Base-by-base conservation (phyloP, 1,284 basidiomycete genomes). In the Cutaneotrichosporon sp. region DNA sequence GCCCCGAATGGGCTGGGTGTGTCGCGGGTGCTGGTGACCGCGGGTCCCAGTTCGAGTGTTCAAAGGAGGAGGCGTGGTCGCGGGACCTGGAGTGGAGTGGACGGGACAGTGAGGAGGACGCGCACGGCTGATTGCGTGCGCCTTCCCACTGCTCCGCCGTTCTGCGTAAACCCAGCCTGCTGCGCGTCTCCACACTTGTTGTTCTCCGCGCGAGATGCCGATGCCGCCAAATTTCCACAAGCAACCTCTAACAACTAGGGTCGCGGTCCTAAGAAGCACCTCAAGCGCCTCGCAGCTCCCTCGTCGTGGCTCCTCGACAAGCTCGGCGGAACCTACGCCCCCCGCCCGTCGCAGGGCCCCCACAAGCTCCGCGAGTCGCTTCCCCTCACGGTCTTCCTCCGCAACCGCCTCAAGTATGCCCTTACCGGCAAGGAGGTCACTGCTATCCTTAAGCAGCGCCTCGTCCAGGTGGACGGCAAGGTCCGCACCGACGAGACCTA, bases 231-330 rank as follows among this genome's bases (percentile, higher is more conserved):
- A 52, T 49, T 55, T 55, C 21, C 38, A 21, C 34, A 3, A 21
- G 10, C 14, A 18, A 9, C 40, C 30, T 53, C 64, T 65, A 55
- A 68, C 57, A 16, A 18, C n/a, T 74, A 93, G 92, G 92, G 87
- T 80, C 89, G 95, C 83, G 96, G 96, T 89, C 96, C 96, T 74
- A 96, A 93, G 90, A 98, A 98, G 86, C 96, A 99, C 83, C 87
- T 98, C 85, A 97, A 97, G 88, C 92, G 96, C 81, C 88, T 98
- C 73, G 89, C 90, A 75, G 97, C 97, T 75, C 97, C 97, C 72
- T 96, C 92, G 66, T 91, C 92, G 85, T 99, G 97, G 97, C 97
- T 99, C 93, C 87, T 99, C 74, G 94, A 98, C 87, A 99, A 99
- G 85, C 85, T 99, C 79, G 90, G 92, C 84, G 96, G 96, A 72